These are phyloP conservation scores for Kluyveromyces marxianus DNA, from an alignment of 1,139 yeast genomes.

Conservation along the genomic window DNA sequence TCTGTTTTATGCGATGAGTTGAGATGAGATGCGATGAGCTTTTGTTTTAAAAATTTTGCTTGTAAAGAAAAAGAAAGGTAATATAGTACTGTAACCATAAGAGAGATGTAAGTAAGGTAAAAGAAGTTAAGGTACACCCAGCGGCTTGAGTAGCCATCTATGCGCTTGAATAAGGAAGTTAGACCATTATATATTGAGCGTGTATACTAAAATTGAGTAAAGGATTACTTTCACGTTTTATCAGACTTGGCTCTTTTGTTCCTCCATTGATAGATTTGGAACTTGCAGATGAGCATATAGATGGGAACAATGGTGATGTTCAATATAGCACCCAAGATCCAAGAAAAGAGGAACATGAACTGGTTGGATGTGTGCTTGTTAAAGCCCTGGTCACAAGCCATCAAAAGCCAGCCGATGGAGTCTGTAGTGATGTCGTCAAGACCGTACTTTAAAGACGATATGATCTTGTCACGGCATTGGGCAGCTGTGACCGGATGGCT, in stretches of 20 bases:
- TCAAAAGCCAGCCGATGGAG: conserved; percentile 74
- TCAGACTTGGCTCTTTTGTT: conserved; percentile 15
- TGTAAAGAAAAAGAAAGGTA: conserved; percentile 1
- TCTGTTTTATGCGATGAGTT: background rate
- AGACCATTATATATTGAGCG: too few relatives aligned
- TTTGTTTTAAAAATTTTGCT: background rate
- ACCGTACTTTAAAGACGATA: conserved; percentile 54
- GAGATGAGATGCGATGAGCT: conserved; percentile 1
- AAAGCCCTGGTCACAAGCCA: conserved; percentile 58
- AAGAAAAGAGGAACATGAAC: conserved; percentile 48
- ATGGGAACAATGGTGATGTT: conserved; percentile 53
- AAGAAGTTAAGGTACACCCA: too few relatives aligned
- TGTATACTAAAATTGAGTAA: too few relatives aligned
- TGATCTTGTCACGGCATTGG: conserved; percentile 55
- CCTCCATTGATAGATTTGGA: conserved; percentile 48
- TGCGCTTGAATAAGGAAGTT: too few relatives aligned
- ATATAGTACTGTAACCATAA: background rate
- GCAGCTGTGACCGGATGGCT: conserved; percentile 63
- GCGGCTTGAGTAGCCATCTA: too few relatives aligned
- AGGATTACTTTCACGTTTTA: too few relatives aligned
- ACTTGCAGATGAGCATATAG: conserved; percentile 44
- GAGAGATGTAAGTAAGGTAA: too few relatives aligned
- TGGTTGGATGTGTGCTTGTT: conserved; percentile 48
- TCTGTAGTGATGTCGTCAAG: conserved; percentile 77
- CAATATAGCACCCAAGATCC: conserved; percentile 25